Evolutionary conservation across 208 protist species (phyloP).

Genomic region (Porcisia hertigi): DNA sequence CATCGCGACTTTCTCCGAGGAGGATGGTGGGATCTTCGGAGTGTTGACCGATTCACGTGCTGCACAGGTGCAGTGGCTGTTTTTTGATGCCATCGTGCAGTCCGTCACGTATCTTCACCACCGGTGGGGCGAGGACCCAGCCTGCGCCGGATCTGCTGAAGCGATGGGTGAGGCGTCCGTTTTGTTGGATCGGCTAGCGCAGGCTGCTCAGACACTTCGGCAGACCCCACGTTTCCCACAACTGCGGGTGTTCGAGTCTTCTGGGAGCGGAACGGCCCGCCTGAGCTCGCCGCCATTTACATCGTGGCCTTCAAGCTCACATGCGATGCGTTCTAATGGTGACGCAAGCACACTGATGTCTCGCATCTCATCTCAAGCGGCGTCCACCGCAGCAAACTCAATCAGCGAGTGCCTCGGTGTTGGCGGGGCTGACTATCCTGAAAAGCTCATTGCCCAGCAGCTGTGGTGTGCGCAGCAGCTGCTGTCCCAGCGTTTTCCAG

Average conservation of each 20-base stretch:
- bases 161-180: conserved; percentile 12
- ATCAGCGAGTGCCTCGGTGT: conserved; percentile 27
- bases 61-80: conserved; percentile 21
- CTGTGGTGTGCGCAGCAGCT: conserved; percentile 37
- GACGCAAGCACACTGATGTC: background rate
- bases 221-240: background rate
- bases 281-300: conserved; percentile 26
- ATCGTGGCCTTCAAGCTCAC: background rate
- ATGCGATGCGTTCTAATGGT: background rate
- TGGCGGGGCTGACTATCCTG: conserved; percentile 16
- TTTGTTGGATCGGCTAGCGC: conserved; percentile 13
- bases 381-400: background rate
- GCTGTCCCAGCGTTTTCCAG: conserved; percentile 43
- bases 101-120: background rate
- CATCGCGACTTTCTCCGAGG: conserved; percentile 2
- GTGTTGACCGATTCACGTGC: conserved; percentile 28
- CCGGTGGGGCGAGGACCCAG: background rate
- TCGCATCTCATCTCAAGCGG: background rate
- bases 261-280: background rate
- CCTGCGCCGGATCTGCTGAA: background rate
- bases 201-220: conserved; percentile 7
- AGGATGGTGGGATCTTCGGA: conserved; percentile 24
- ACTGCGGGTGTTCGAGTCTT: conserved; percentile 27
- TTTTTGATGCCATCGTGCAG: conserved; percentile 17
- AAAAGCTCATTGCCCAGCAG: conserved; percentile 37